phyloP scores from a whole-genome alignment of 768 basidiomycete species.

The Suillus hirtellus region DNA sequence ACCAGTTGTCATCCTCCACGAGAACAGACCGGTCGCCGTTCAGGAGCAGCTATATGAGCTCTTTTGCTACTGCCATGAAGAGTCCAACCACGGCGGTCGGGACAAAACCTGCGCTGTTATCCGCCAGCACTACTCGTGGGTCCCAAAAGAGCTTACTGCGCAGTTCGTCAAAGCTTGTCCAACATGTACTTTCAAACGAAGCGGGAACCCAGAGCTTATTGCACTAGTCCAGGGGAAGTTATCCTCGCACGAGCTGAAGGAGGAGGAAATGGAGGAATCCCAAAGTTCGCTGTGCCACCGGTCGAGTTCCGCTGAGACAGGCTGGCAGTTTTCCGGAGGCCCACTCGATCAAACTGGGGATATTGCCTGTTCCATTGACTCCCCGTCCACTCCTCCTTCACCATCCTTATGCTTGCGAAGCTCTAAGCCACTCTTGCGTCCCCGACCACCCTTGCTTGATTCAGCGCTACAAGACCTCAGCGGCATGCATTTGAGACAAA shows the following conservation, averaged over 20 bases:
- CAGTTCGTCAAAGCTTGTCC: slow-evolving; percentile 80
- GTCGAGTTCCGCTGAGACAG: background rate
- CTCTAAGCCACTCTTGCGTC: background rate
- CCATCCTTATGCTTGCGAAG: background rate
- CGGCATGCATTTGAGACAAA: background rate
- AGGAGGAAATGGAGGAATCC: background rate
- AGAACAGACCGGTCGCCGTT: slow-evolving; percentile 72
- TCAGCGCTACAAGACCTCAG: background rate
- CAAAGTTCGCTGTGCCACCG: background rate
- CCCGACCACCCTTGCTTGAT: background rate
- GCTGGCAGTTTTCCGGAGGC: slow-evolving; percentile 27
- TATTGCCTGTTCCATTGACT: background rate
- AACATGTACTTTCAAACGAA: slow-evolving; percentile 58
- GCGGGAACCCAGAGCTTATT: slow-evolving; percentile 30
- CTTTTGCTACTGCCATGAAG: slow-evolving; percentile 70
- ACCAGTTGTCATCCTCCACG: slow-evolving; percentile 60
- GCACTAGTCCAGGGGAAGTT: slow-evolving; percentile 14
- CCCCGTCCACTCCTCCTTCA: background rate
- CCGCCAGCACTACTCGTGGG: slow-evolving; percentile 73
- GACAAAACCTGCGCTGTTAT: slow-evolving; percentile 75
- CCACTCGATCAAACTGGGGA: slow-evolving; percentile 17
- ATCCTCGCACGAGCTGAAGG: background rate
- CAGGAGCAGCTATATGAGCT: slow-evolving; percentile 79
- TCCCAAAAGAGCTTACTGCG: slow-evolving; percentile 81
- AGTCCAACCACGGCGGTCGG: slow-evolving; percentile 69